Percentiles rank a stretch among this genome's conserved stretches.
Conservation (phyloP, 768 basidiomycete species). For the Podaxis rugospora region DNA sequence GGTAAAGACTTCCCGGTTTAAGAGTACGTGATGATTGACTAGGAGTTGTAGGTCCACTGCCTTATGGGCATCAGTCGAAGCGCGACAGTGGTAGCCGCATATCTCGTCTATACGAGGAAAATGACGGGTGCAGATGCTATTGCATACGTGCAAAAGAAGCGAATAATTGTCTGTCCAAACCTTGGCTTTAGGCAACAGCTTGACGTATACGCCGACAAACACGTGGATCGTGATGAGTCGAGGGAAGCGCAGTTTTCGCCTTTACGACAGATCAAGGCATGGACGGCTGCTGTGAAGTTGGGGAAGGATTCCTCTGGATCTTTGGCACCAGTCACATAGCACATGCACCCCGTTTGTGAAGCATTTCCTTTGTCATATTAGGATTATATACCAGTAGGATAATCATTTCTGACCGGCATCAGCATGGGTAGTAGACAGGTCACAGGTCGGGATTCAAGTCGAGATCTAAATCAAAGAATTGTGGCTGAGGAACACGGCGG, state of each 20-base stretch:
- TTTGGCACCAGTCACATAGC: background rate
- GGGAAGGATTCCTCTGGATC: background rate
- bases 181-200: slow-evolving; percentile 64
- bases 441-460: slow-evolving; percentile 82
- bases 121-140: slow-evolving; percentile 55
- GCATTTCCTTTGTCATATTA: background rate
- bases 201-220: slow-evolving; percentile 27
- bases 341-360: background rate
- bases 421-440: background rate
- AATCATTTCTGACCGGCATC: background rate
- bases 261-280: slow-evolving; percentile 6
- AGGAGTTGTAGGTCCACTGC: slow-evolving; percentile 61
- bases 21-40: background rate
- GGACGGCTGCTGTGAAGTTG: background rate
- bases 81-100: slow-evolving; percentile 72
- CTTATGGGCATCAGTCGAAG: slow-evolving; percentile 72
- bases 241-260: slow-evolving; percentile 4
- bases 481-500: slow-evolving; percentile 52
- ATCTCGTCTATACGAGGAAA: slow-evolving; percentile 49
- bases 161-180: slow-evolving; percentile 63
- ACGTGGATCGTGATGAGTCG: slow-evolving; percentile 15
- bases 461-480: slow-evolving; percentile 74
- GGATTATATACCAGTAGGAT: slow-evolving; percentile 1
- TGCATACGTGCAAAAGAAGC: slow-evolving; percentile 47
- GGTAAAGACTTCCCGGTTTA: slow-evolving; percentile 20